Evolutionary conservation across 169 alveolate species (phyloP), one percentile per base, ranked within the genome.

Genomic region (Toxoplasma gondii): DNA sequence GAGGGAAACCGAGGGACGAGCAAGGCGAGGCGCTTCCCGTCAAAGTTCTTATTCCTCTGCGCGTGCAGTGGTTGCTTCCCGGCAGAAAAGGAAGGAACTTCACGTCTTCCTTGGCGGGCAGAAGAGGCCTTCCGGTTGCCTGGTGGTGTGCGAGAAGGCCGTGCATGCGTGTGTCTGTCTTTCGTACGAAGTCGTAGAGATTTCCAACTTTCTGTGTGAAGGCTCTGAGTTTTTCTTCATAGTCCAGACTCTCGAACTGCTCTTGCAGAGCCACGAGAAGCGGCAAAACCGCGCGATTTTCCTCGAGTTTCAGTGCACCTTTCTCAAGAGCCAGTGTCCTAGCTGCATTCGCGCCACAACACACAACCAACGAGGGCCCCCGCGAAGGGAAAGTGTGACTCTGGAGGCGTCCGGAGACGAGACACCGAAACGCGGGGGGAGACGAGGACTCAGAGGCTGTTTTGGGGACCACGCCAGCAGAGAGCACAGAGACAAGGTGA

Each of bases 141-240:
- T 27, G 27, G 86, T 78, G 86, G 19, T n/a, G 86, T 1, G 27
- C 43, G 29, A 19, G 86, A 19, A 78, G 86, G 22, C 45, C 86
- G n/a, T 78, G 86, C 86, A 78, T 78, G 86, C 86, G 86, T 2
- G 43, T n/a, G n/a, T 78, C 86, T 78, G 86, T 78, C 86, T 78
- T 78, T n/a, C 86, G 39, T 78, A n/a, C 86, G 86, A n/a, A n/a
- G 44, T n/a, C 86, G 43, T 78, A 78, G 39, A 78, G 43, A 45
- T 78, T 38, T 27, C 86, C 86, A 78, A 36, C 22, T n/a, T 78
- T 78, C 29, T 78, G 49, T 1, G 49, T 12, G 86, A 78, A n/a
- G 44, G 39, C 45, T 10, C 86, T 17, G 43, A 78, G 27, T n/a
- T n/a, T 38, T 19, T 36, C 45, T n/a, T 78, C 86, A 45, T 78